Base-by-base conservation (phyloP, 306 rosid species). In the Morella rubra region DNA sequence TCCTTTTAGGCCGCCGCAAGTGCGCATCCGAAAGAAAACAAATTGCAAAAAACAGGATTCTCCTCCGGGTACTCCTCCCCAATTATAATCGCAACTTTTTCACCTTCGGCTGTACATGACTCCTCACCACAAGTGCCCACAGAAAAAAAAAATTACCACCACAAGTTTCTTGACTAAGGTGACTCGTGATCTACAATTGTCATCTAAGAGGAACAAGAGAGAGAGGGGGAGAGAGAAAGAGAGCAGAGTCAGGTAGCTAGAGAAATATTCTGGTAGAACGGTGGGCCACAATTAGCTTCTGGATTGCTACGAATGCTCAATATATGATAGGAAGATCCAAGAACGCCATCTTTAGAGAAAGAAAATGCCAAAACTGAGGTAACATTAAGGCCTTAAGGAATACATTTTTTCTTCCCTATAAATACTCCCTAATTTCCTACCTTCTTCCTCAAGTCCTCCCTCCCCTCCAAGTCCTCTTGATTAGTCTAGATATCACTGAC, bases 271-370 rank as follows among this genome's bases (percentile, higher is more conserved):
- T 16, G 15, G 70, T 44, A 71, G 76, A 82, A 73, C 20, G 53
- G 74, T 76, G 86, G 93, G 65, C 82, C 87, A 71, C 71, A 49
- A 32, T 32, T 32, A 62, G 77, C 70, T 81, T 81, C 64, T 79
- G 78, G 76, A 82, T 83, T 73, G 78, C 79, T 47, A 74, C 68
- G 84, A 86, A 81, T 84, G 86, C 85, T 81, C 73, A 12, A 32
- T 55, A n/a, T 55, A 70, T 24, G 71, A 52, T 22, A 69, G 58
- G 73, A 62, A 14, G 80, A 22, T 47, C 72, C 53, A 49, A 65
- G 2, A 3, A 55, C 19, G 4, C 14, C 77, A 7, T 32, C 68
- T 27, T 42, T 32, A 65, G 71, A 32, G 47, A 11, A 15, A 22
- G 50, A 44, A 52, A 27, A 82, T 78, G 71, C 77, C 72, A 5